A percentile compares a stretch with the other conserved stretches of the same genome.
phyloP scores from a whole-genome alignment of 2,329 filamentous ascomycete genomes.

The Colletotrichum caudatum region DNA sequence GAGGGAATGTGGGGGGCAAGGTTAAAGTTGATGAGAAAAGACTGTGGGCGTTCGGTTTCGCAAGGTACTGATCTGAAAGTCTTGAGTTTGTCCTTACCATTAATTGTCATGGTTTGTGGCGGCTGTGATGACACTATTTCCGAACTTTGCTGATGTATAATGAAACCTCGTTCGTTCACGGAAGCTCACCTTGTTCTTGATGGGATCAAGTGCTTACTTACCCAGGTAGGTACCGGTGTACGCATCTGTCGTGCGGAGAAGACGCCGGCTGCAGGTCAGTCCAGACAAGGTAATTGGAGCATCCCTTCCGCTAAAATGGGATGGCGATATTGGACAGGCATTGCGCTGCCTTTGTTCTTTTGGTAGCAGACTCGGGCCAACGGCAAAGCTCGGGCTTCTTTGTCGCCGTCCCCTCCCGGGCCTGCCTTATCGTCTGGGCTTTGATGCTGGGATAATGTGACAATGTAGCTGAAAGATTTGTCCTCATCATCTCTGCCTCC shows the following conservation, averaged over 20 bases:
- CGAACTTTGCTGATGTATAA: neutral
- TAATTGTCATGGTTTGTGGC: neutral
- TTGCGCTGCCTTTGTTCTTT: neutral
- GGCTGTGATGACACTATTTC: neutral
- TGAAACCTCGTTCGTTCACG: neutral
- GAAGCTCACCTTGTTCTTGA: neutral
- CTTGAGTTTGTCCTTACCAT: neutral
- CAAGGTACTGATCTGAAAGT: neutral
- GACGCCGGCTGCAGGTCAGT: neutral
- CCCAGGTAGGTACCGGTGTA: too few relatives aligned
- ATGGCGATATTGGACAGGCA: slow-evolving; percentile 4
- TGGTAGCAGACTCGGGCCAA: neutral
- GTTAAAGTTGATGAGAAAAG: neutral
- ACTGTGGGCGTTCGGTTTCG: neutral
- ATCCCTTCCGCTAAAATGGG: slow-evolving; percentile 3
- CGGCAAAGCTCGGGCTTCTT: slow-evolving; percentile 13
- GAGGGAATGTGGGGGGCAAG: neutral
- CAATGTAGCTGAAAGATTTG: neutral
- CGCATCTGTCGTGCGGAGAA: slow-evolving; percentile 8
- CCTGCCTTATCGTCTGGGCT: neutral
- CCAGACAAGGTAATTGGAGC: slow-evolving; percentile 9
- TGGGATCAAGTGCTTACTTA: neutral
- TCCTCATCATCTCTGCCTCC: neutral
- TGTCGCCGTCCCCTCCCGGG: slow-evolving; percentile 9
- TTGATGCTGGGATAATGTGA: neutral